These are phyloP conservation scores for Diphasiastrum complanatum DNA, from an alignment of 83 land plant genomes.

Conservation along the genomic window DNA sequence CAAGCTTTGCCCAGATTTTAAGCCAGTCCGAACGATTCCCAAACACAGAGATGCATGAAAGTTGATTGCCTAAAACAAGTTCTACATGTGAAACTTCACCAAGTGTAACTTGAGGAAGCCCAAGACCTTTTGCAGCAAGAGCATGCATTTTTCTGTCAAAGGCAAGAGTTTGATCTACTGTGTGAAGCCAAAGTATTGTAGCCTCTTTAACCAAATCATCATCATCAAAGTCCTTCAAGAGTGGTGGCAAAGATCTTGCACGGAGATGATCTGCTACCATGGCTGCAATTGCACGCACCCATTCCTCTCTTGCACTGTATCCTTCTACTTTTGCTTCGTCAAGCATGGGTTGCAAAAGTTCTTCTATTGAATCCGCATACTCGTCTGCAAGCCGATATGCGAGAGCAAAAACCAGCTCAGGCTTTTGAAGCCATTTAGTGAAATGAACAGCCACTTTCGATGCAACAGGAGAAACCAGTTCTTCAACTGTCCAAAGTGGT, in stretches of 20 bases:
- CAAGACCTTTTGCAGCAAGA: constrained; percentile 45
- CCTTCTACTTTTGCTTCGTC: constrained; percentile 74
- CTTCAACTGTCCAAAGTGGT: constrained; percentile 83
- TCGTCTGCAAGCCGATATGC: constrained; percentile 66
- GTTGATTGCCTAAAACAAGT: constrained; percentile 29
- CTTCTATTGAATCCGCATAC: constrained; percentile 75
- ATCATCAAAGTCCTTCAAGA: constrained; percentile 48
- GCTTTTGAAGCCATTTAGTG: constrained; percentile 81
- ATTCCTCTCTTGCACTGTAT: constrained; percentile 94
- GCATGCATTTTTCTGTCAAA: constrained; percentile 70
- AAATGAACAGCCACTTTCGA: constrained; percentile 58
- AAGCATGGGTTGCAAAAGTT: constrained; percentile 69
- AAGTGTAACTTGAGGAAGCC: constrained; percentile 30
- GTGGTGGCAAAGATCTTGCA: constrained; percentile 50
- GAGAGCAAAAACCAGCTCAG: constrained; percentile 85
- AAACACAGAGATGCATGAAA: constrained; percentile 51
- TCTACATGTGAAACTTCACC: constrained; percentile 40
- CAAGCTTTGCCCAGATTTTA: constrained; percentile 80
- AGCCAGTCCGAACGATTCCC: constrained; percentile 88
- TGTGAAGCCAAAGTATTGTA: constrained; percentile 67
- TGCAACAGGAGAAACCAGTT: constrained; percentile 61
- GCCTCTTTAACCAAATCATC: constrained; percentile 37
- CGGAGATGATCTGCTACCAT: constrained; percentile 63
- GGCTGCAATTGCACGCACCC: constrained; percentile 69
- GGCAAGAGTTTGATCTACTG: constrained; percentile 65